phyloP scores from a whole-genome alignment of 2,329 filamentous ascomycete species.

The Fusarium veterinarium region DNA sequence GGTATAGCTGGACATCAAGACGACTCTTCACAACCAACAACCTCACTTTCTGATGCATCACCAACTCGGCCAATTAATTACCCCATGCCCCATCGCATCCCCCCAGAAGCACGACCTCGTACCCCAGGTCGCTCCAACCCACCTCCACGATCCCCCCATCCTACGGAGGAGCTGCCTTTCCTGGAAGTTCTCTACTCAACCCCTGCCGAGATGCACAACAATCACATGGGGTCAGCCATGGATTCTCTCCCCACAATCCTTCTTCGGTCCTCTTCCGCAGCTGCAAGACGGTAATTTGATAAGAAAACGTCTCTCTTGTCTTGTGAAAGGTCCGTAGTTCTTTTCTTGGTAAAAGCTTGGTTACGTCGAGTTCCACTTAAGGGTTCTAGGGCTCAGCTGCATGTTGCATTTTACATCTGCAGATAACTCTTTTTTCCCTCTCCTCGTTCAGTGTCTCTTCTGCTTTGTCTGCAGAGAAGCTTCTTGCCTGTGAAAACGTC shows the following conservation, averaged over 20 bases:
- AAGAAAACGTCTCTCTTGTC: constrained; percentile 19
- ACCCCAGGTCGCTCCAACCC: constrained; percentile 13
- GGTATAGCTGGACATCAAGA: not conserved
- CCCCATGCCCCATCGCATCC: not conserved
- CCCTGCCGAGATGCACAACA: constrained; percentile 13
- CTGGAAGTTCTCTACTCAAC: constrained; percentile 21
- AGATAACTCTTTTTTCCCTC: not conserved
- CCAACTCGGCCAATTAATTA: not conserved
- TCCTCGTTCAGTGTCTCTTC: not conserved
- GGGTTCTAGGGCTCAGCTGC: not conserved
- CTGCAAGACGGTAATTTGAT: constrained; percentile 27
- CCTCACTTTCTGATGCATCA: not conserved
- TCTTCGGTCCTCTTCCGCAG: not conserved
- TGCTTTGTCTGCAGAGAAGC: not conserved
- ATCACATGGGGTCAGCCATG: constrained; percentile 26
- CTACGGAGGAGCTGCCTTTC: constrained; percentile 33
- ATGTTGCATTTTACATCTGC: constrained; percentile 4
- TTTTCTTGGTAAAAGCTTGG: constrained; percentile 19
- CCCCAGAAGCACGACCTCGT: not conserved
- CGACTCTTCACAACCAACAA: not conserved
- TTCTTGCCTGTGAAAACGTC: not conserved
- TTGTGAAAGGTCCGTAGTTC: not conserved
- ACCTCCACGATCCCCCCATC: constrained; percentile 27
- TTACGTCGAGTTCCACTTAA: not conserved
- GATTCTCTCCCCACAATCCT: constrained; percentile 1